phyloP scores from a whole-genome alignment of 192 early-diverging fungal species.

The Polychytrium aggregatum region DNA sequence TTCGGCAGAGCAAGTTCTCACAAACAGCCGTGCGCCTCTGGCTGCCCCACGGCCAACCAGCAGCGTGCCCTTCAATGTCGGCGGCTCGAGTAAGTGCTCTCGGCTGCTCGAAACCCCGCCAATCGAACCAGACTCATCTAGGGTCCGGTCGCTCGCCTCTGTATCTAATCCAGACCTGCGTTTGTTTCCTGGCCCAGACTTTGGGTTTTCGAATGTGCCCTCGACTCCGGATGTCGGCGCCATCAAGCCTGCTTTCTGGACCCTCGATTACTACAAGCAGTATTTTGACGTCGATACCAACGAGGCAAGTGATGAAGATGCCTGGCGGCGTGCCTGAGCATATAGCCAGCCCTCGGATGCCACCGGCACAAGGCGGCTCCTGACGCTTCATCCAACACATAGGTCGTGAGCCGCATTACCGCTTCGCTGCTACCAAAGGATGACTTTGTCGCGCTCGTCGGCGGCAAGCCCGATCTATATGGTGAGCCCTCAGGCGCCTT shows the following conservation, averaged over 20 bases:
- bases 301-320: constrained; percentile 55
- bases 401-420: constrained; percentile 25
- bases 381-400: no score
- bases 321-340: neutral
- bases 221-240: constrained; percentile 1
- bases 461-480: constrained; percentile 86
- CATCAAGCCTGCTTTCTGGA: constrained; percentile 55
- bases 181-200: neutral
- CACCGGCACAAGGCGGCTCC: no score
- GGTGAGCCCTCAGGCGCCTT: constrained; percentile 30
- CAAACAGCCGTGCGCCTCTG: no score
- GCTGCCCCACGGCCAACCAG: no score
- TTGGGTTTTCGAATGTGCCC: constrained; percentile 1
- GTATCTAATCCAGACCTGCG: neutral
- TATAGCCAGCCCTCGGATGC: no score
- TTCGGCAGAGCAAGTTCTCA: constrained; percentile 29
- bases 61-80: no score
- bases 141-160: constrained; percentile 1
- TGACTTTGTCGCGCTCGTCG: constrained; percentile 64
- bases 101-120: no score
- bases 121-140: no score
- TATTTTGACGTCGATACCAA: constrained; percentile 90
- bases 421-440: constrained; percentile 16
- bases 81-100: no score
- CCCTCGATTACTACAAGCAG: constrained; percentile 74